phyloP scores from a whole-genome alignment of 2,329 filamentous ascomycete species.

The Aspergillus niger region DNA sequence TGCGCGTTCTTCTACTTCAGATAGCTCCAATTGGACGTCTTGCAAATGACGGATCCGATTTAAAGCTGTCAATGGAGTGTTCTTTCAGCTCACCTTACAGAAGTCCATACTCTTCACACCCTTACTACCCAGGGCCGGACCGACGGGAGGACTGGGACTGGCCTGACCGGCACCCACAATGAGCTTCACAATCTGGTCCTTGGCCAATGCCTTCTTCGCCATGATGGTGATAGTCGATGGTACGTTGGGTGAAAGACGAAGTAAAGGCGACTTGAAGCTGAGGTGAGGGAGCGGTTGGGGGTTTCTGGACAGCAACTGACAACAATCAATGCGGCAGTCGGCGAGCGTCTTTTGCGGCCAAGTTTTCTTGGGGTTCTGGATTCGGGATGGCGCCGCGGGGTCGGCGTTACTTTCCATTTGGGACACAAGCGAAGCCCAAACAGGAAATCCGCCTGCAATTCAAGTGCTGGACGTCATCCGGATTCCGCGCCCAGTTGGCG shows the following conservation, averaged over 20 bases:
- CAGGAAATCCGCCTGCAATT: not conserved
- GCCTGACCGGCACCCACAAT: slow-evolving; percentile 96
- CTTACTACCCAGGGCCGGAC: slow-evolving; percentile 93
- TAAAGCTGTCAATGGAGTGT: not conserved
- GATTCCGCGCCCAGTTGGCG: not conserved
- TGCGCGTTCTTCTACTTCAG: not conserved
- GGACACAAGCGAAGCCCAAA: slow-evolving; percentile 9
- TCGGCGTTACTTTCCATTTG: slow-evolving; percentile 24
- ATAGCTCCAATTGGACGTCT: not conserved
- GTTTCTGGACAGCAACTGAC: not conserved
- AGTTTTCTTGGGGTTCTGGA: slow-evolving; percentile 19
- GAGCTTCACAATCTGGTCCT: slow-evolving; percentile 86
- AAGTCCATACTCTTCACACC: slow-evolving; percentile 99
- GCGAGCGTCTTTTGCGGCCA: slow-evolving; percentile 15
- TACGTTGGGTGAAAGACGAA: not conserved
- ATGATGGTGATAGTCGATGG: slow-evolving; percentile 37
- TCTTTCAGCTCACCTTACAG: slow-evolving; percentile 72
- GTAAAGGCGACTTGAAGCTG: not conserved
- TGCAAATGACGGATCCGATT: not conserved
- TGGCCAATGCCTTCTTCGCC: slow-evolving; percentile 54
- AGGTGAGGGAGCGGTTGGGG: not conserved
- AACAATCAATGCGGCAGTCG: not conserved
- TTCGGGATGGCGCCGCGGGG: slow-evolving; percentile 13
- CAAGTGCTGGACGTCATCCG: slow-evolving; percentile 23
- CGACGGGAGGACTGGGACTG: slow-evolving; percentile 90